Evolutionary conservation across 495 filamentous ascomycete species (phyloP).

Genomic region (Hypomontagnella monticulosa): DNA sequence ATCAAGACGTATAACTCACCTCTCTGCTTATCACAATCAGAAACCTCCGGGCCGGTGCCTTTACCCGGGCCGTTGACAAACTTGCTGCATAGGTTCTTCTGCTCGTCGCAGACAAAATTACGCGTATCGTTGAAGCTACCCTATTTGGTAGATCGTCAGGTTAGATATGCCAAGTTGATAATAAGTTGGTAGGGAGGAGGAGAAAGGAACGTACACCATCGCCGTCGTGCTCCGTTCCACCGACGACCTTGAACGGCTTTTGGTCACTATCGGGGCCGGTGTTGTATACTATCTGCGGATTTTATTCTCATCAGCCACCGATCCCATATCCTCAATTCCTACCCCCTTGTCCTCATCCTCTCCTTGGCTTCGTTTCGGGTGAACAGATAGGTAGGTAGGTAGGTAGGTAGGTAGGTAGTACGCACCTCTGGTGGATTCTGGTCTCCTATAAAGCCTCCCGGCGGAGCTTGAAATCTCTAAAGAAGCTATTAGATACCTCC

Average conservation of each 20-base stretch:
- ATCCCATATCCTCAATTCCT: too few relatives aligned
- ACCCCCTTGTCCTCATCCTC: background rate
- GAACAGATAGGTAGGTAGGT: background rate
- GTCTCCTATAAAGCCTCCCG: constrained; percentile 20
- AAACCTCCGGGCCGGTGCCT: constrained; percentile 39
- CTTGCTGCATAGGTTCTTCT: constrained; percentile 53
- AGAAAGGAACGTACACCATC: constrained; percentile 52
- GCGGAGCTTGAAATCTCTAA: constrained; percentile 20
- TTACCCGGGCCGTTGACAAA: constrained; percentile 43
- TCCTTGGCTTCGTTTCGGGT: background rate
- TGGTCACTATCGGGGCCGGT: constrained; percentile 5
- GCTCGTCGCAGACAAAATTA: constrained; percentile 52
- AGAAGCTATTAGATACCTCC: background rate
- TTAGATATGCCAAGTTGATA: background rate
- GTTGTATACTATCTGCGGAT: constrained; percentile 19
- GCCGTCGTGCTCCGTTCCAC: constrained; percentile 39
- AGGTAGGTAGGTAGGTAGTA: background rate
- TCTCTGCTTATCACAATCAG: constrained; percentile 51
- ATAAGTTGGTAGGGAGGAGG: background rate
- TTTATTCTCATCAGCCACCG: background rate
- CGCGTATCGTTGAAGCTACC: constrained; percentile 52
- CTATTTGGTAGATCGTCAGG: constrained; percentile 32
- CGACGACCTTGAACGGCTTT: constrained; percentile 54
- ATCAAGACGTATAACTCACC: constrained; percentile 40
- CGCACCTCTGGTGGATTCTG: constrained; percentile 21